A percentile compares a stretch with the other conserved stretches of the same genome.
phyloP scores from a whole-genome alignment of 305 asterid species.

The Ruellia speciosa region DNA sequence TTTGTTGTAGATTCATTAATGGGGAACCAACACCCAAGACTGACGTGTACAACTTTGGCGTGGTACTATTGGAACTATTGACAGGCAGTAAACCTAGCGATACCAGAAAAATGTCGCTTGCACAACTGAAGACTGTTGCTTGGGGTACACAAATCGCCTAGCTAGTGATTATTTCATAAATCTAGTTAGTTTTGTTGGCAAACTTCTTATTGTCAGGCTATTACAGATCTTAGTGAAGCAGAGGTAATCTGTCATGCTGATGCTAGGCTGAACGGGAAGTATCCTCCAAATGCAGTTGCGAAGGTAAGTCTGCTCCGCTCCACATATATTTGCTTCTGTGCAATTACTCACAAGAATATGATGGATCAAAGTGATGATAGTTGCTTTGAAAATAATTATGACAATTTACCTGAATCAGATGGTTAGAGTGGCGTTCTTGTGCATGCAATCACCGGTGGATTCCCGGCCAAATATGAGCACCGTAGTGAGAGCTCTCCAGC shows the following conservation, averaged over 20 bases:
- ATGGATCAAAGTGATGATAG: no score
- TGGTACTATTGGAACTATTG: not conserved
- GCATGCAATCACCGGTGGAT: no score
- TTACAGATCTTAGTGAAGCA: not conserved
- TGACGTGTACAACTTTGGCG: not conserved
- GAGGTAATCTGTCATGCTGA: not conserved
- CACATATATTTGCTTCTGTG: not conserved
- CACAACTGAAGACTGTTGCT: not conserved
- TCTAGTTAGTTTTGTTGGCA: not conserved
- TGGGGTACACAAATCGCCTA: not conserved
- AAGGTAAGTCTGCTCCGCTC: not conserved
- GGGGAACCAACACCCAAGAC: not conserved
- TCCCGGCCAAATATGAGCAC: no score
- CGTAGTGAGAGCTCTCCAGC: no score
- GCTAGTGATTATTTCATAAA: not conserved
- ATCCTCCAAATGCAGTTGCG: not conserved
- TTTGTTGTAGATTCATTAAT: not conserved
- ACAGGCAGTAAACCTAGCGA: not conserved
- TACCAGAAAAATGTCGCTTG: not conserved
- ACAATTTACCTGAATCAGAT: no score
- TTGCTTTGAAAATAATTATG: no score
- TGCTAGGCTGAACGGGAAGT: not conserved
- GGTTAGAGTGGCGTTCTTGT: no score
- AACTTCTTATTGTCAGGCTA: not conserved
- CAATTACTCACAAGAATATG: no score